These are phyloP conservation scores for Mortierella sp. DNA, from an alignment of 371 early-diverging fungal genomes.

Conservation along the genomic window DNA sequence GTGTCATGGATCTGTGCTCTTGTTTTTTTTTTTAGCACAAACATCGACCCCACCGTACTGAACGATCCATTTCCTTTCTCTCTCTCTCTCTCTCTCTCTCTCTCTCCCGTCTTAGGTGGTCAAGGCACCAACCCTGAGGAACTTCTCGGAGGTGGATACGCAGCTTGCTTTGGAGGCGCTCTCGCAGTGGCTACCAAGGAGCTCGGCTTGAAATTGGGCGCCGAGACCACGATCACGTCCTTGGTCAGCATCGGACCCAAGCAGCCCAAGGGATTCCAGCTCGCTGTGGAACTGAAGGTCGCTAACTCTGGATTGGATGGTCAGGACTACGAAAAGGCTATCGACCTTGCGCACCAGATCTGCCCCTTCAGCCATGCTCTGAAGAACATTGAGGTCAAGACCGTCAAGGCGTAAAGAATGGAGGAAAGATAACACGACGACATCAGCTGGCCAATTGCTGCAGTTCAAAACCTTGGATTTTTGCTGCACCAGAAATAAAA, in stretches of 20 bases:
- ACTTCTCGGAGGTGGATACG: slow-evolving; percentile 60
- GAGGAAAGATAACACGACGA: no score
- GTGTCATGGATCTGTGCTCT: no score
- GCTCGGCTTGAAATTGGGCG: slow-evolving; percentile 45
- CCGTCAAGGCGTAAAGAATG: slow-evolving; percentile 33
- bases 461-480: not conserved
- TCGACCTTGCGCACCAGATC: slow-evolving; percentile 38
- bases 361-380: slow-evolving; percentile 44
- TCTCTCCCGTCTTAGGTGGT: slow-evolving; percentile 46
- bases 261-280: slow-evolving; percentile 50
- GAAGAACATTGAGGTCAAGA: slow-evolving; percentile 36
- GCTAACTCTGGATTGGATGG: slow-evolving; percentile 40
- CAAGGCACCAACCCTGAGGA: slow-evolving; percentile 67
- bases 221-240: slow-evolving; percentile 36
- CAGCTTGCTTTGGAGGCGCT: slow-evolving; percentile 64
- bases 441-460: no score
- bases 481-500: not conserved
- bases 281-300: slow-evolving; percentile 37
- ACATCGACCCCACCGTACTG: no score
- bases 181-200: slow-evolving; percentile 55
- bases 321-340: slow-evolving; percentile 25
- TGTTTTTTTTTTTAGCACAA: no score
- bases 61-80: no score
- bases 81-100: not conserved
- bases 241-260: slow-evolving; percentile 45